A percentile compares a stretch with the other conserved stretches of the same genome.
Evolutionary conservation across 768 basidiomycete genomes (phyloP).

Genomic region (Krasilnikovozyma curviuscula): DNA sequence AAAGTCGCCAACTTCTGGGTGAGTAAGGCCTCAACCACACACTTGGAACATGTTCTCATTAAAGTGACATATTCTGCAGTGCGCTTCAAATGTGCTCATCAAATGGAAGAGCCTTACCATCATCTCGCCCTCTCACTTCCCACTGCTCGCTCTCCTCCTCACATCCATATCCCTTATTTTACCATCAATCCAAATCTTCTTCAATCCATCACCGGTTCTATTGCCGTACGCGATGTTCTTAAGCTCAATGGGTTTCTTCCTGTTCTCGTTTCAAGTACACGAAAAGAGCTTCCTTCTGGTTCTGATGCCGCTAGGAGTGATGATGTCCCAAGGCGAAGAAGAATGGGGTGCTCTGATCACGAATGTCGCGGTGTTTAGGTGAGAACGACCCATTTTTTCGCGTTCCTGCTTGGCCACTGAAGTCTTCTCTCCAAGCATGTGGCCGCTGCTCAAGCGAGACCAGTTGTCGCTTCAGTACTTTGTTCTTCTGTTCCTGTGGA

Average conservation of each 20-base stretch:
- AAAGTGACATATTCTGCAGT: conserved; percentile 28
- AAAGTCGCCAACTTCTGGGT: conserved; percentile 81
- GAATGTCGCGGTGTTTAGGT: conserved; percentile 80
- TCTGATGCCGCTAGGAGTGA: conserved; percentile 25
- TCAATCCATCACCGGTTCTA: conserved; percentile 33
- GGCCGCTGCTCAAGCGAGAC: conserved; percentile 66
- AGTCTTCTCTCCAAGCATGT: too few species aligned
- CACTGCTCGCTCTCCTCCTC: conserved; percentile 44
- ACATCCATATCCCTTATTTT: conserved; percentile 52
- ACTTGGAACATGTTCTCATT: too few species aligned
- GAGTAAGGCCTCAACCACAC: too few species aligned
- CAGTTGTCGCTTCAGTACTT: conserved; percentile 57
- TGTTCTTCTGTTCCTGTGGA: conserved; percentile 54
- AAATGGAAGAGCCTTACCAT: conserved; percentile 49
- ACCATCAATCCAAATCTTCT: conserved; percentile 20
- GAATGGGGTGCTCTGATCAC: conserved; percentile 56
- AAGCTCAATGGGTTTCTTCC: conserved; percentile 76
- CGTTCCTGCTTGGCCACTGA: too few species aligned
- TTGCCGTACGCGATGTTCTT: conserved; percentile 63
- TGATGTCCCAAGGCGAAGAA: conserved; percentile 30
- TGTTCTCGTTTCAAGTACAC: conserved; percentile 92
- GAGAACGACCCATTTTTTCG: too few species aligned
- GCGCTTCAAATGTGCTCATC: conserved; percentile 67
- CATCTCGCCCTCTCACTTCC: conserved; percentile 33
- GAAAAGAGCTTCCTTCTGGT: conserved; percentile 69